These are phyloP conservation scores for Aspergillus pseudoglaucus DNA, from an alignment of 2,329 filamentous ascomycete genomes.

Conservation along the genomic window DNA sequence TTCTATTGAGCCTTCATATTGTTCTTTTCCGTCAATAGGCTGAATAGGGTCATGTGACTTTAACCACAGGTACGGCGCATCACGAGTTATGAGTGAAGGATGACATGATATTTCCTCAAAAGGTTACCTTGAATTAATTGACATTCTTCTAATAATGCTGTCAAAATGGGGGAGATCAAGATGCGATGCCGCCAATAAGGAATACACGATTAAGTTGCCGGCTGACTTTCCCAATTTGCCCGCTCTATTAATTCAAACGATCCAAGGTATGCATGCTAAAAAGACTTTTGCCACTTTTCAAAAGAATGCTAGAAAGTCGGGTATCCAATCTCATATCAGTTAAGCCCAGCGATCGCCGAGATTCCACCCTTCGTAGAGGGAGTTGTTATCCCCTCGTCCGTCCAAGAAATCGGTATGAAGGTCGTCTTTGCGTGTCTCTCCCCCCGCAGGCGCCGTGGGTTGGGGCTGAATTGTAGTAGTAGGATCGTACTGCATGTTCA, in stretches of 20 bases:
- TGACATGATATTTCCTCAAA: background rate
- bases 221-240: background rate
- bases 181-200: background rate
- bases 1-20: constrained; percentile 8
- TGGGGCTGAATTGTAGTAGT: background rate
- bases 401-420: background rate
- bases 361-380: constrained; percentile 11
- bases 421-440: constrained; percentile 1
- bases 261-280: background rate
- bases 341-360: constrained; percentile 16
- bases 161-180: background rate
- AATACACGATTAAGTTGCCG: background rate
- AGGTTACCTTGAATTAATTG: background rate
- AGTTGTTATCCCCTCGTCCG: constrained; percentile 5
- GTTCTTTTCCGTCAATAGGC: constrained; percentile 16
- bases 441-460: background rate
- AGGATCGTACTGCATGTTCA: background rate
- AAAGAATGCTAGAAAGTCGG: constrained; percentile 2
- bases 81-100: background rate
- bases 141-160: background rate
- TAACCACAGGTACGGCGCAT: background rate
- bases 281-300: background rate
- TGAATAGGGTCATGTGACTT: constrained; percentile 13
- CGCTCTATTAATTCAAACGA: background rate
- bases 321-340: constrained; percentile 8